Evolutionary conservation across 345 rosid species (phyloP).

Genomic region (Rhizophora mangle): DNA sequence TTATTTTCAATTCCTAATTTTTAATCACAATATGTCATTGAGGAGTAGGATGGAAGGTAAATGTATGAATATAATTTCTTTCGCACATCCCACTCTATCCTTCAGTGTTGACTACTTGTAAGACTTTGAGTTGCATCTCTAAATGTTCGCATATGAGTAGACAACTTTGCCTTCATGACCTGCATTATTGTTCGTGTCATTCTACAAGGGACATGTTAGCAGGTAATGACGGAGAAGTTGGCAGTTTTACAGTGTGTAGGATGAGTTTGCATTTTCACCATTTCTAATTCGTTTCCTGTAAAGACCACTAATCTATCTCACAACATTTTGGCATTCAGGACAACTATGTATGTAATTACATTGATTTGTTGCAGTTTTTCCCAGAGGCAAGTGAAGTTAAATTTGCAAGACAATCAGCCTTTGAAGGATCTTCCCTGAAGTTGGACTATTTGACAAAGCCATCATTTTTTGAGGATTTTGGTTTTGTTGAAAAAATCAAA

Average conservation of each 20-base stretch:
- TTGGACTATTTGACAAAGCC: constrained; percentile 92
- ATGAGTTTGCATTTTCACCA: not conserved
- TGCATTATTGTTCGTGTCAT: not conserved
- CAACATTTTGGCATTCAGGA: not conserved
- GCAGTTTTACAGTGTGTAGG: not conserved
- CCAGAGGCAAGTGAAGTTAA: constrained; percentile 89
- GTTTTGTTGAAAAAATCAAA: constrained; percentile 72
- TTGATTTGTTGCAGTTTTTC: constrained; percentile 59
- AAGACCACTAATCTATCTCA: not conserved
- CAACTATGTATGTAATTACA: not conserved
- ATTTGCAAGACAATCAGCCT: constrained; percentile 63
- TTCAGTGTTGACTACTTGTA: too few species aligned
- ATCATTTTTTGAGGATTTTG: constrained; percentile 81
- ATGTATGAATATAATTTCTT: too few species aligned
- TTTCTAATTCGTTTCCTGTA: not conserved
- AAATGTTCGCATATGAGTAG: not conserved
- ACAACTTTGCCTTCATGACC: not conserved
- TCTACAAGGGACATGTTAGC: not conserved
- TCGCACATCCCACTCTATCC: too few species aligned
- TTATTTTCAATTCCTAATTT: too few species aligned
- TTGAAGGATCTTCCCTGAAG: constrained; percentile 78
- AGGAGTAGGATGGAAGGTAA: too few species aligned
- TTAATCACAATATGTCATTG: too few species aligned
- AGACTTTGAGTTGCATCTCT: too few species aligned
- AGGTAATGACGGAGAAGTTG: not conserved